Conservation (phyloP, 2,329 filamentous ascomycete genomes). For the Beauveria caledonica region DNA sequence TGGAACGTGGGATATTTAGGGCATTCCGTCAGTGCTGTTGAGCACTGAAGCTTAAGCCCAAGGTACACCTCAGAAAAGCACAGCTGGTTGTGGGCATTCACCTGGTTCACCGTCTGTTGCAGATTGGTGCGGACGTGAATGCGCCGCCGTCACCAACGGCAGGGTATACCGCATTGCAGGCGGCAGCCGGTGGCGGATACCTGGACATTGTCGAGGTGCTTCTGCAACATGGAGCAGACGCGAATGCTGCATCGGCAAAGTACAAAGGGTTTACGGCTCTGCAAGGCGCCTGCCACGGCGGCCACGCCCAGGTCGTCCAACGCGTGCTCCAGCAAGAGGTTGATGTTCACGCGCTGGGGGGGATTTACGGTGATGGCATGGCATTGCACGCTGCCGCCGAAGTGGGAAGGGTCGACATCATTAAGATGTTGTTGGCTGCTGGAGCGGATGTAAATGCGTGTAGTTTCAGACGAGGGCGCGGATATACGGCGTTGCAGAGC, state of each 20-base stretch:
- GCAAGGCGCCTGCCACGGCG: slow-evolving; percentile 25
- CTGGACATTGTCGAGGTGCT: slow-evolving; percentile 12
- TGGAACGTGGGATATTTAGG: no score
- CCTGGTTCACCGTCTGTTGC: slow-evolving; percentile 21
- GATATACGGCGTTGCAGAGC: no score
- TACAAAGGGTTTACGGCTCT: slow-evolving; percentile 24
- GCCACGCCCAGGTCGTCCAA: slow-evolving; percentile 24
- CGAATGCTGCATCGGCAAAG: slow-evolving; percentile 14
- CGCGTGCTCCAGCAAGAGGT: slow-evolving; percentile 17
- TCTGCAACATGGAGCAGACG: slow-evolving; percentile 14
- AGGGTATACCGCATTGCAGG: slow-evolving; percentile 19
- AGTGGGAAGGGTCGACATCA: slow-evolving; percentile 12
- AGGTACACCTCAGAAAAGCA: no score
- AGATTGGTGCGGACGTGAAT: slow-evolving; percentile 26
- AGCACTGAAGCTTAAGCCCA: no score
- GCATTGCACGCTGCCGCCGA: slow-evolving; percentile 15
- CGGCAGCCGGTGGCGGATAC: slow-evolving; percentile 13
- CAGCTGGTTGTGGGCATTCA: not conserved
- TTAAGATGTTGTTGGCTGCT: not conserved
- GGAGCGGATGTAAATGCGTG: no score
- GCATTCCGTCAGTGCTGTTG: no score
- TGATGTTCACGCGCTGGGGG: slow-evolving; percentile 18
- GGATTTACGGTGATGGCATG: slow-evolving; percentile 14
- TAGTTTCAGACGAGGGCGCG: no score
- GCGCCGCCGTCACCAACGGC: slow-evolving; percentile 16